phyloP scores from a whole-genome alignment of 2,329 filamentous ascomycete genomes.

The Aspergillus puulaauensis region DNA sequence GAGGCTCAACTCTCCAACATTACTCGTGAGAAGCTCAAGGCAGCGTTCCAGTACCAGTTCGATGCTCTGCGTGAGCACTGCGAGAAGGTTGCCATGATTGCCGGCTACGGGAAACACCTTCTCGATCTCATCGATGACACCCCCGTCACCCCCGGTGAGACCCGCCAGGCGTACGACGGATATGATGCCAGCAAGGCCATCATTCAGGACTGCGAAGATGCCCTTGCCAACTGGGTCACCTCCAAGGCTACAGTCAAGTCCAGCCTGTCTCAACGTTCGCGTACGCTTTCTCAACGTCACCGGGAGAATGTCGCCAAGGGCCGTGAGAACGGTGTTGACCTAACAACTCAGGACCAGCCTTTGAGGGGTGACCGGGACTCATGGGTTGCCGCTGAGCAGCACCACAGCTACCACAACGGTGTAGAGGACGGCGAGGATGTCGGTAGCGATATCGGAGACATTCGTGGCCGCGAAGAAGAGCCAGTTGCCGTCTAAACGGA shows the following conservation, averaged over 20 bases:
- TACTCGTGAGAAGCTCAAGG: slow-evolving; percentile 98
- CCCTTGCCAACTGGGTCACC: slow-evolving; percentile 94
- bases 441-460: slow-evolving; percentile 34
- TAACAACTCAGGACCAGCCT: slow-evolving; percentile 78
- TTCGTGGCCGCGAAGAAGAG: slow-evolving; percentile 38
- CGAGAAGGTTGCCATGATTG: slow-evolving; percentile 97
- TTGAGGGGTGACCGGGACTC: slow-evolving; percentile 73
- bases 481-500: slow-evolving; percentile 22
- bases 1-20: slow-evolving; percentile 99
- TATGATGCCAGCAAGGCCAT: slow-evolving; percentile 98
- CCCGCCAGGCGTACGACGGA: slow-evolving; percentile 90
- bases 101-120: slow-evolving; percentile 97
- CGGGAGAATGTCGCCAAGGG: slow-evolving; percentile 67
- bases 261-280: slow-evolving; percentile 82
- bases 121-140: slow-evolving; percentile 95
- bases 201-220: slow-evolving; percentile 98
- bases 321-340: slow-evolving; percentile 72
- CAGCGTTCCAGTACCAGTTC: slow-evolving; percentile 96
- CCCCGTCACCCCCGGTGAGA: slow-evolving; percentile 95
- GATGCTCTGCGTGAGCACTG: slow-evolving; percentile 96
- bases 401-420: slow-evolving; percentile 44
- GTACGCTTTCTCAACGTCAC: slow-evolving; percentile 82
- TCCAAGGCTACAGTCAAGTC: slow-evolving; percentile 85
- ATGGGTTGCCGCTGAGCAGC: slow-evolving; percentile 74
- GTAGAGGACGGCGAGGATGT: slow-evolving; percentile 42